Percentiles rank a stretch among this genome's conserved stretches.
Evolutionary conservation across 345 rosid genomes (phyloP).

Genomic region (Brassica napus): Da-Ae NC_063447.1:35154501-35155000

Average conservation of each 20-base stretch:
- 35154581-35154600: constrained; percentile 28
- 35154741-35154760: constrained; percentile 10
- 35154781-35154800: neutral
- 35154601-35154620: too few relatives aligned
- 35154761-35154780: constrained; percentile 5
- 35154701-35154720: neutral
- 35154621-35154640: constrained; percentile 32
- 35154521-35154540: constrained; percentile 86
- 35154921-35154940: neutral
- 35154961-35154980: too few relatives aligned
- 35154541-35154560: constrained; percentile 96
- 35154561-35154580: constrained; percentile 58
- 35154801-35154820: constrained; percentile 38
- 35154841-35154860: neutral
- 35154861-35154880: too few relatives aligned
- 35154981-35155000: too few relatives aligned
- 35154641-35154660: constrained; percentile 32
- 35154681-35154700: constrained; percentile 6
- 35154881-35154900: too few relatives aligned
- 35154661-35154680: constrained; percentile 16
- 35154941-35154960: neutral
- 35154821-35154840: neutral
- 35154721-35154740: neutral
- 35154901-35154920: neutral
- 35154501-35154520: neutral